Evolutionary conservation across 106 monocot genomes (phyloP).

Genomic region (Cymbidium sinense): DNA sequence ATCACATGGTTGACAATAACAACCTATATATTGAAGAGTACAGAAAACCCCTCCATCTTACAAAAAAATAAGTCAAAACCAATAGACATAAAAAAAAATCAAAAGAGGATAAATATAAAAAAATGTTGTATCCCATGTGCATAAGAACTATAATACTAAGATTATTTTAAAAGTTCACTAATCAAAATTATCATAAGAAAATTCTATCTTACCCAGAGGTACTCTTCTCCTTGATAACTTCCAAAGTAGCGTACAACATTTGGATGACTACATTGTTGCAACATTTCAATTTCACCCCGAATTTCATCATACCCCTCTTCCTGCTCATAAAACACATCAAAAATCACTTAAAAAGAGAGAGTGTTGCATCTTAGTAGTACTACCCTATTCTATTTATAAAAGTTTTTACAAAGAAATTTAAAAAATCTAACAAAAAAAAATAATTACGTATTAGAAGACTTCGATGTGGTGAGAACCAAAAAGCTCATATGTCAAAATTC

Average conservation of each 20-base stretch:
- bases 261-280: slow-evolving; percentile 98
- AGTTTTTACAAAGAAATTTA: not conserved
- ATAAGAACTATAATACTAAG: not conserved
- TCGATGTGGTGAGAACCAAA: not conserved
- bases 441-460: not conserved
- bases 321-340: slow-evolving; percentile 30
- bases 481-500: not conserved
- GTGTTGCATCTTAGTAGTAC: not conserved
- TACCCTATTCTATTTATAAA: not conserved
- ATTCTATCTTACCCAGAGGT: slow-evolving; percentile 72
- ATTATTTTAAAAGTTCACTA: not conserved
- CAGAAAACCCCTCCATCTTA: not conserved
- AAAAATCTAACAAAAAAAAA: not conserved
- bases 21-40: not conserved
- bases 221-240: slow-evolving; percentile 98
- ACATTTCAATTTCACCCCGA: slow-evolving; percentile 97
- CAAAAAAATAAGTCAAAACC: not conserved
- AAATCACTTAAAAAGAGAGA: not conserved
- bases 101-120: too few species aligned
- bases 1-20: not conserved
- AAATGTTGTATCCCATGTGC: not conserved
- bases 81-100: too few species aligned
- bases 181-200: not conserved
- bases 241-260: slow-evolving; percentile 97
- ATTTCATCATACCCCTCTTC: slow-evolving; percentile 99